Evolutionary conservation across 805 yeast species (phyloP), one percentile per base, ranked within the genome.

Genomic region (Hyphopichia homilentoma): DNA sequence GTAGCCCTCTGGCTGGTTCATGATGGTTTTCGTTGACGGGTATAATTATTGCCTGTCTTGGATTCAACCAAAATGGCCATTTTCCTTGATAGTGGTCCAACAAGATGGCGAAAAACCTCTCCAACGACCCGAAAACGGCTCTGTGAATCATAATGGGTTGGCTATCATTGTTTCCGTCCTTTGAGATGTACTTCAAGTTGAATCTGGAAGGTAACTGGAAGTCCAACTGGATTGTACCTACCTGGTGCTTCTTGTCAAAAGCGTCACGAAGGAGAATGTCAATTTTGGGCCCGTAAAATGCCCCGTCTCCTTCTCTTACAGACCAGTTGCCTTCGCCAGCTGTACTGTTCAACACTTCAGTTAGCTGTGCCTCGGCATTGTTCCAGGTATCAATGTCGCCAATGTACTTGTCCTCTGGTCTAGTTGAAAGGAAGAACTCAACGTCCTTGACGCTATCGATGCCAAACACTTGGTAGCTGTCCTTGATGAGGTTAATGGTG

Each of bases 1-100:
- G 71, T 2, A 84, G 53, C 2, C 57, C 35, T n/a, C 65, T 43
- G 3, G 94, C 84, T 33, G 72, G 72, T 7, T 61, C 71, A 6
- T 58, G 52, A 48, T 84, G 89, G 7, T 70, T 61, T 1, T 77
- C 77, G 36, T 81, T 78, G 4, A 88, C 79, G 1, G 98, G 97
- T 5, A 93, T 69, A 2, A 93, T 69, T 24, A 84, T 69, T 0
- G 90, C 93, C 54, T 93, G 98, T 40, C 94, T 71, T 5, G 97
- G 97, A 42, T 82, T 86, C 27, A 93, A 52, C 98, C 98, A 93
- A 54, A 93, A 88, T 7, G 98, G 98, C 97, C 97, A 93, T 45
- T 81, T 81, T 0, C 97, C 98, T 35, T 77, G 75, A 54, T 79
- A 86, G 43, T 89, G 94, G 54, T 93, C 97, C 32, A 93, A 78